These are phyloP conservation scores for Takakia lepidozioides DNA, from an alignment of 225 moss, liverwort and hornwort species.

Conservation along the genomic window DNA sequence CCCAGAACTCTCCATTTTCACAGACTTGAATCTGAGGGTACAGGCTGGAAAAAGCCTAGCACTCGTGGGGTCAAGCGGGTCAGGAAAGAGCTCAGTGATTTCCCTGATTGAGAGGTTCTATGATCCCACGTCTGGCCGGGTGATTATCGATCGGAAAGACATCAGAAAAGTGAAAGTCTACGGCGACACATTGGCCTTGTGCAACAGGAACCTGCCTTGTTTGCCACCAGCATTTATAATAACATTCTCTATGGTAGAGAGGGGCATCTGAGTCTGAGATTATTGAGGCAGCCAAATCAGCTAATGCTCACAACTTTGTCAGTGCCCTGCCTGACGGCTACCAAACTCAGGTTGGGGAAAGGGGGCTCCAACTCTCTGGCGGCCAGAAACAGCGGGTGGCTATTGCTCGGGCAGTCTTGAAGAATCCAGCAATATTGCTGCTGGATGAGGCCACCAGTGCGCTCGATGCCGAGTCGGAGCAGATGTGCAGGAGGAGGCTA, in stretches of 20 bases:
- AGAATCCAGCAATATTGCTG: too few relatives aligned
- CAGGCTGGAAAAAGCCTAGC: constrained; percentile 33
- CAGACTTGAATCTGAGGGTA: constrained; percentile 32
- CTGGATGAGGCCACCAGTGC: too few relatives aligned
- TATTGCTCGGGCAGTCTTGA: too few relatives aligned
- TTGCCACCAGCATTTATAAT: constrained; percentile 27
- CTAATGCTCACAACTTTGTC: constrained; percentile 41
- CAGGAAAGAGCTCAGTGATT: constrained; percentile 44
- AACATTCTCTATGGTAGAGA: constrained; percentile 46
- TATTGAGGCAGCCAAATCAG: constrained; percentile 32
- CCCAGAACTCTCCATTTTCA: constrained; percentile 41
- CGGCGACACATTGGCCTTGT: constrained; percentile 44
- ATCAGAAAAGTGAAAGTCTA: constrained; percentile 29
- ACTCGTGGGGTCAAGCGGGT: constrained; percentile 42
- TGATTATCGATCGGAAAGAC: constrained; percentile 37
- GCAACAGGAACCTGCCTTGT: constrained; percentile 44
- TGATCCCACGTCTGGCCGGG: constrained; percentile 38
- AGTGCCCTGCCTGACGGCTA: constrained; percentile 33
- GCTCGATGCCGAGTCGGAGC: too few relatives aligned
- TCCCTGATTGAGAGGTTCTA: constrained; percentile 41
- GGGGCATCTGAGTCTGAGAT: constrained; percentile 32
- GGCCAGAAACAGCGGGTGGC: too few relatives aligned
- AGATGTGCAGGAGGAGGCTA: too few relatives aligned
- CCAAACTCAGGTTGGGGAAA: constrained; percentile 38
- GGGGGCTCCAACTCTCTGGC: too few relatives aligned